Evolutionary conservation across 2,329 filamentous ascomycete genomes (phyloP).

Genomic region (Venturia asperata): DNA sequence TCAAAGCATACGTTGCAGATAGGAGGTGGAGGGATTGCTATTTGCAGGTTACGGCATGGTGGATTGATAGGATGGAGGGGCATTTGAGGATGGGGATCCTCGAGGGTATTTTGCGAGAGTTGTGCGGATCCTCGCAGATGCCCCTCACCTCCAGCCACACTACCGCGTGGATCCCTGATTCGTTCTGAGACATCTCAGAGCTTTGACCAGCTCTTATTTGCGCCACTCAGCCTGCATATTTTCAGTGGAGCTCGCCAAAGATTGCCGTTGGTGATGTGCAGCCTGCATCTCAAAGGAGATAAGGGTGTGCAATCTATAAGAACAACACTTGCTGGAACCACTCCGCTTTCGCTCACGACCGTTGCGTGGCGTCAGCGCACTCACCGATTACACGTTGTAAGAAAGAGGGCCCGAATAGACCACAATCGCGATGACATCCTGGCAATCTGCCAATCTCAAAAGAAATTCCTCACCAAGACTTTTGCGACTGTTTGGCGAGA

Average conservation of each 20-base stretch:
- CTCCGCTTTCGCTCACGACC: neutral
- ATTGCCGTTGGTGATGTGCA: neutral
- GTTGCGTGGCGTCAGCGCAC: neutral
- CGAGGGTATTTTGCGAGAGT: constrained; percentile 1
- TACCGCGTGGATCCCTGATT: neutral
- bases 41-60: constrained; percentile 5
- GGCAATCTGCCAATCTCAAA: neutral
- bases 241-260: neutral
- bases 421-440: neutral
- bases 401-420: neutral
- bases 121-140: neutral
- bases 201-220: constrained; percentile 12
- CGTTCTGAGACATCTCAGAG: neutral
- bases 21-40: neutral
- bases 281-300: neutral
- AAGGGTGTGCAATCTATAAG: neutral
- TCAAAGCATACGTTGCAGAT: neutral
- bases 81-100: constrained; percentile 5
- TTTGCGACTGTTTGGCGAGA: neutral
- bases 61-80: constrained; percentile 1
- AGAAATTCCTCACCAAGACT: neutral
- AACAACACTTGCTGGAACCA: neutral
- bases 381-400: neutral
- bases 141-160: constrained; percentile 10
- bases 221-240: constrained; percentile 1